Conservation (phyloP, 1,284 basidiomycete species). For the Pisolithus thermaeus region DNA sequence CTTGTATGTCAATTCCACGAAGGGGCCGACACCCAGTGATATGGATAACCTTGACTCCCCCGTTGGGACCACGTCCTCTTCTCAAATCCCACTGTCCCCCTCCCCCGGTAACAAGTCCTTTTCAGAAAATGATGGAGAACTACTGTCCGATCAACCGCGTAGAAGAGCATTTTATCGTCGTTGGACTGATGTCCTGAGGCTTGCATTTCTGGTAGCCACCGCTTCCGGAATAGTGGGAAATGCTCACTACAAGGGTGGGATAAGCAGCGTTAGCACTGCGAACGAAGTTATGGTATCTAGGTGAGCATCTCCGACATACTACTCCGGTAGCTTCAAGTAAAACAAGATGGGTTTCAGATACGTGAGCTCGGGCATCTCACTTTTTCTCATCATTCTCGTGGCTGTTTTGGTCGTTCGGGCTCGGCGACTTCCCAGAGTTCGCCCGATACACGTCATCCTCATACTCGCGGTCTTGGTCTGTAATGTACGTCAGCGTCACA, state of each 20-base stretch:
- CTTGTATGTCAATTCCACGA: conserved; percentile 27
- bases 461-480: conserved; percentile 7
- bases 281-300: conserved; percentile 18
- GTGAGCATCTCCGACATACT: conserved; percentile 5
- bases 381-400: conserved; percentile 18
- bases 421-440: conserved; percentile 7
- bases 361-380: conserved; percentile 18
- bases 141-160: conserved; percentile 19
- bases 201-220: conserved; percentile 19
- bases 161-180: conserved; percentile 26
- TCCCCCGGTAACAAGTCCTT: conserved; percentile 6
- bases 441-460: conserved; percentile 3
- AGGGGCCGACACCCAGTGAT: conserved; percentile 7
- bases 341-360: conserved; percentile 13
- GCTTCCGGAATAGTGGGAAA: conserved; percentile 26
- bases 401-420: conserved; percentile 6
- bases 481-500: conserved; percentile 1
- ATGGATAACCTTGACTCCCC: conserved; percentile 7
- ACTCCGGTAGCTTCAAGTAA: no score
- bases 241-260: conserved; percentile 16
- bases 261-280: conserved; percentile 9
- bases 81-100: conserved; percentile 6
- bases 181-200: conserved; percentile 14
- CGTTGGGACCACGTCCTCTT: conserved; percentile 6
- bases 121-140: conserved; percentile 3